These are phyloP conservation scores for Puccinia horiana DNA, from an alignment of 1,284 basidiomycete genomes.

Conservation along the genomic window DNA sequence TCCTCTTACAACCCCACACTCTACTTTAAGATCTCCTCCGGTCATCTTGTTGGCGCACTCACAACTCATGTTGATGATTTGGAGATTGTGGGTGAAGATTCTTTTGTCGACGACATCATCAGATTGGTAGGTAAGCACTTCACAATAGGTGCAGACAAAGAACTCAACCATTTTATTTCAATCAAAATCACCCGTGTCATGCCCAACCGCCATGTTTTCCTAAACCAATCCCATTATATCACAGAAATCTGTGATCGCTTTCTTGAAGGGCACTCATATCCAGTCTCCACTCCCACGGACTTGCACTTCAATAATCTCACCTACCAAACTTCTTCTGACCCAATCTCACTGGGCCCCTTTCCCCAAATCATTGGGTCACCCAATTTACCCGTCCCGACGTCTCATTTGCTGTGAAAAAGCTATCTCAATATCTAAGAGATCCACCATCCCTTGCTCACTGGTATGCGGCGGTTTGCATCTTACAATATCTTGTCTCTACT, in stretches of 20 bases:
- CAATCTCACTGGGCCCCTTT: no score
- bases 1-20: neutral
- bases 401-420: neutral
- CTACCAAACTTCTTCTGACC: no score
- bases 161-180: no score
- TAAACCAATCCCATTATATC: no score
- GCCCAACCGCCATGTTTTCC: no score
- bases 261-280: no score
- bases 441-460: neutral
- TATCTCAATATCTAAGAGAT: neutral
- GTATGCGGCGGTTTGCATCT: neutral
- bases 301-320: no score
- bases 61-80: constrained; percentile 12
- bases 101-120: neutral
- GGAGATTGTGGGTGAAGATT: neutral
- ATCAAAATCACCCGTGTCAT: no score
- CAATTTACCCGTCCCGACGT: neutral
- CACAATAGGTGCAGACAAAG: no score
- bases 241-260: no score
- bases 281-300: no score
- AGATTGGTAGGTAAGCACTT: no score
- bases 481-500: neutral
- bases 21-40: neutral
- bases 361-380: neutral
- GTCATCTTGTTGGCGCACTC: neutral